Evolutionary conservation across 768 basidiomycete species (phyloP), one percentile per base, ranked within the genome.

Genomic region (Boletus speciosus): DNA sequence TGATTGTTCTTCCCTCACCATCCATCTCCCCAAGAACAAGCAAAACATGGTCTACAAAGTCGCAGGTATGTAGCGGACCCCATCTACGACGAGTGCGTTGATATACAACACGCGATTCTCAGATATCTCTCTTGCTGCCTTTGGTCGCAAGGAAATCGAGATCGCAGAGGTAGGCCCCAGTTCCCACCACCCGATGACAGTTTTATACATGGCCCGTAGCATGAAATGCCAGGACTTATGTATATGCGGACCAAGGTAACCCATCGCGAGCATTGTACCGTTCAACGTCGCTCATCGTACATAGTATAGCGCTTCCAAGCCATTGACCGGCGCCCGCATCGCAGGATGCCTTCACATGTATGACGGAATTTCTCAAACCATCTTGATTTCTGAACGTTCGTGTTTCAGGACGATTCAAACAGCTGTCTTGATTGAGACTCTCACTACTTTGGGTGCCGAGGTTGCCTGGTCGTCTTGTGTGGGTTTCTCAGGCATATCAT

Each of bases 381-480:
- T 21, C 4, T 41, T 41, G 3, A 41, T 10, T 21, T 35, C 44
- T 60, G 23, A 58, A 52, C 14, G 27, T 44, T 45, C n/a, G 41
- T 52, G 52, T 32, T 54, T 51, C 60, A 98, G 94, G 95, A 97
- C 96, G 64, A 94, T 98, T 68, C 95, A 97, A 73, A 97, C 95
- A 51, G 96, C 95, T 46, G 94, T 98, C 64, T 88, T 99, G 73
- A 98, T 99, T 68, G 97, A 99, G 81, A 99, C 97, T 59, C 80
- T 99, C 64, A 89, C 85, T 60, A 87, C 86, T 63, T 85, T 99
- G 64, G 97, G 97, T 67, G 97, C 97, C 57, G 88, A 98, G 71
- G 96, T 99, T 51, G 83, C 96, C 62, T 99, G 97, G 97, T 98
- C 97, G 25, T 98, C 94, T 62, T 97, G 94, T 74, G 91, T 93